Evolutionary conservation across 306 rosid genomes (phyloP).

Genomic region (Vigna nakashimae): DNA sequence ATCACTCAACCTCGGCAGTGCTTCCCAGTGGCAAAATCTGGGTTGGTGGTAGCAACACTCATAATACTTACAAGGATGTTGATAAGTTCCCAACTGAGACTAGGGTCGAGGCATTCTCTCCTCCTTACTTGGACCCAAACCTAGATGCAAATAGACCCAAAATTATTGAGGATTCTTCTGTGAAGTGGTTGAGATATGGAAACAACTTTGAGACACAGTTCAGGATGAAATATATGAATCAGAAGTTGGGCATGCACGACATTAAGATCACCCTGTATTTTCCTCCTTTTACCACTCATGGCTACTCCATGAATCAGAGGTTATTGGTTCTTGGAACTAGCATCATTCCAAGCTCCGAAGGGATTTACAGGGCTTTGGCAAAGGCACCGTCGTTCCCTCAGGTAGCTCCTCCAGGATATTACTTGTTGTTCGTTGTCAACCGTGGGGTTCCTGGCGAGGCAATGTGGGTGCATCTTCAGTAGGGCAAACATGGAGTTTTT

Average conservation of each 20-base stretch:
- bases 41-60: conserved; percentile 84
- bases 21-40: conserved; percentile 74
- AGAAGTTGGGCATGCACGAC: background rate
- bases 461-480: conserved; percentile 64
- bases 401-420: conserved; percentile 80
- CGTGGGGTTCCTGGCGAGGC: conserved; percentile 81
- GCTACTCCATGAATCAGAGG: conserved; percentile 81
- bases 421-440: conserved; percentile 69
- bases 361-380: conserved; percentile 3
- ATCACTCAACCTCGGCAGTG: conserved; percentile 78
- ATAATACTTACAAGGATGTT: conserved; percentile 55
- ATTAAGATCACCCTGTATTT: conserved; percentile 66
- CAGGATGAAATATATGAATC: background rate
- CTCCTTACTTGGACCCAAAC: conserved; percentile 67
- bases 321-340: conserved; percentile 46
- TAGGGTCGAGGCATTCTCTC: conserved; percentile 70
- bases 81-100: conserved; percentile 77
- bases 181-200: conserved; percentile 36
- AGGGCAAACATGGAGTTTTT: too few species aligned
- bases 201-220: conserved; percentile 35
- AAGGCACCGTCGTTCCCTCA: conserved; percentile 56
- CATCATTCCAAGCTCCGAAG: background rate
- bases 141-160: conserved; percentile 44
- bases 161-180: conserved; percentile 18
- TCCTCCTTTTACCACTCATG: conserved; percentile 95